These are phyloP conservation scores for Fusarium illudens DNA, from an alignment of 2,329 filamentous ascomycete genomes.

Conservation along the genomic window DNA sequence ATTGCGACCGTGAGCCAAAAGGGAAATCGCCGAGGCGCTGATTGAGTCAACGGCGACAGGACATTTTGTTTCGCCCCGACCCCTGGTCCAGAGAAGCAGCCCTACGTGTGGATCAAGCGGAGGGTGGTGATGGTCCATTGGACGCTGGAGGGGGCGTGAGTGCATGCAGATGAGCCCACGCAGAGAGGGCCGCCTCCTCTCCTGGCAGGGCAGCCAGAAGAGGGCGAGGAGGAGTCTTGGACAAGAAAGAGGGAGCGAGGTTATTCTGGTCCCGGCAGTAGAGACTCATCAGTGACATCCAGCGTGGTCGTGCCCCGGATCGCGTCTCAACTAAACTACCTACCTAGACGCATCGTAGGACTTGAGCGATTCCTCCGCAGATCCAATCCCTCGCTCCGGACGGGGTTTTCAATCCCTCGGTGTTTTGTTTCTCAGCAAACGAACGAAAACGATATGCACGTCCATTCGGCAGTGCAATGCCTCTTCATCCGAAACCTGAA, in stretches of 20 bases:
- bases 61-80: constrained; percentile 21
- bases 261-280: constrained; percentile 9
- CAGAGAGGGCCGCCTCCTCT: too few species aligned
- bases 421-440: neutral
- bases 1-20: constrained; percentile 7
- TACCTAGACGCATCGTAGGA: neutral
- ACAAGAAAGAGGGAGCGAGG: neutral
- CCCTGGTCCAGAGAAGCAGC: constrained; percentile 37
- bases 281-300: neutral
- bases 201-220: too few species aligned
- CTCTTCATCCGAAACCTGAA: constrained; percentile 10
- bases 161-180: constrained; percentile 25
- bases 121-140: constrained; percentile 30
- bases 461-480: neutral
- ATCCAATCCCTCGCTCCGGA: neutral
- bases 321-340: neutral
- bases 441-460: neutral
- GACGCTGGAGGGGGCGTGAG: constrained; percentile 17
- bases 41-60: constrained; percentile 41
- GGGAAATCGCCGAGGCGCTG: constrained; percentile 34
- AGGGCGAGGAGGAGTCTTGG: constrained; percentile 15
- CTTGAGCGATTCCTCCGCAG: neutral
- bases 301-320: neutral
- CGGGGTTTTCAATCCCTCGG: neutral
- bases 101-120: constrained; percentile 41